phyloP scores from a whole-genome alignment of 208 protist genomes.

The Wallacemonas collosoma region DNA sequence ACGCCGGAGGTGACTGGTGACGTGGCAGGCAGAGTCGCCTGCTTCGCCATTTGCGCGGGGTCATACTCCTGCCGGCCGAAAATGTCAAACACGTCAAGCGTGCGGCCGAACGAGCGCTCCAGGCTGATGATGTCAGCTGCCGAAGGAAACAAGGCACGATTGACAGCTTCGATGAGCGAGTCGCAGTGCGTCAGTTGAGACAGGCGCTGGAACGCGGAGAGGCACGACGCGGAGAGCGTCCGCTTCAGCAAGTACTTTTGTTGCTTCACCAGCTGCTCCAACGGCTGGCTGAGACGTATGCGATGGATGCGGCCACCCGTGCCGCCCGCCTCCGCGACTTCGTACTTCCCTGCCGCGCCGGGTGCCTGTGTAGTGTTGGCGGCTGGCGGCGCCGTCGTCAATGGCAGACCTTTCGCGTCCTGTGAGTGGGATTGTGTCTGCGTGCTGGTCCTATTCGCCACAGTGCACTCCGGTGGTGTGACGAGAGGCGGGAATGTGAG shows the following conservation, averaged over 20 bases:
- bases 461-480: constrained; percentile 37
- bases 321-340: constrained; percentile 69
- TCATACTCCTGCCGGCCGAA: constrained; percentile 55
- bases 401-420: neutral
- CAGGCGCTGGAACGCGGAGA: constrained; percentile 66
- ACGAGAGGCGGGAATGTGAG: constrained; percentile 77
- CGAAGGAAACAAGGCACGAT: constrained; percentile 70
- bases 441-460: constrained; percentile 1
- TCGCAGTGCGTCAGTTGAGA: constrained; percentile 33
- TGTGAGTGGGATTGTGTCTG: neutral
- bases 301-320: constrained; percentile 86
- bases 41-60: constrained; percentile 17
- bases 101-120: constrained; percentile 85
- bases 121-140: constrained; percentile 72
- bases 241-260: constrained; percentile 71
- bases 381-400: neutral
- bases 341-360: constrained; percentile 4
- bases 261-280: constrained; percentile 43
- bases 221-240: constrained; percentile 68
- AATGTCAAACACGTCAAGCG: constrained; percentile 74
- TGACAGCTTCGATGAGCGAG: constrained; percentile 58
- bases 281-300: constrained; percentile 64
- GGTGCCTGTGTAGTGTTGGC: neutral
- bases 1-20: neutral
- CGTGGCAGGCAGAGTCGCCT: neutral